Base-by-base conservation (phyloP, 257 asterid species). In the Przewalskia tangutica region DNA sequence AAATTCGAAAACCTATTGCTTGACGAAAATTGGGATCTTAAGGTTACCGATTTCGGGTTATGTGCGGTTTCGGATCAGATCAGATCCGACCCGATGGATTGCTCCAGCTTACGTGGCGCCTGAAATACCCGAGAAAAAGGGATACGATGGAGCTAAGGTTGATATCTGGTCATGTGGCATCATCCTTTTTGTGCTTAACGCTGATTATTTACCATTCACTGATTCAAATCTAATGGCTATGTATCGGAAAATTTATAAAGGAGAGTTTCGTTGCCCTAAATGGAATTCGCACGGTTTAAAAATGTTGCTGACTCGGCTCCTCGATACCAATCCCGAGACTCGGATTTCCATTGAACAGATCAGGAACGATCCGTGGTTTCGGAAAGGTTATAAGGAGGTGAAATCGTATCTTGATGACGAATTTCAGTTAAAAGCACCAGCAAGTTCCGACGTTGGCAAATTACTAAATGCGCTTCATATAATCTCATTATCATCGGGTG, bases 401-500 rank as follows among this genome's bases (percentile, higher is more conserved):
- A 86, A 77, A n/a, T 82, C 44, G 42, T 88, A 86, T 12, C 70
- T 85, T 1, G 91, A 86, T 44, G 82, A 46, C 23, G 92, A 89
- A 81, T 85, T 88, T 76, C 89, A 89, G 67, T 86, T 89, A 14
- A 89, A 86, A 70, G 85, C 32, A 27, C 32, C 32, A 27, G 32
- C 32, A 4, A 18, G 82, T 14, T 65, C 70, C 20, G 32, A 27
- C 32, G 32, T 27, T 27, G 32, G 32, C 32, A 85, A 84, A 1
- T 86, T 67, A 44, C 75, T 90, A 13, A 90, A 90, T 17, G 94
- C 94, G 2, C 89, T 90, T 42, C 87, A 90, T 48, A 62, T 90
- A 80, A 85, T 90, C 1, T 87, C 94, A 0, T 88, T 80, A 27
- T 90, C 92, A 23, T 77, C 88, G 32, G 92, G 94, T 46, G 86